phyloP scores from a whole-genome alignment of 1,139 yeast species.

The Geotrichum histeridarum region DNA sequence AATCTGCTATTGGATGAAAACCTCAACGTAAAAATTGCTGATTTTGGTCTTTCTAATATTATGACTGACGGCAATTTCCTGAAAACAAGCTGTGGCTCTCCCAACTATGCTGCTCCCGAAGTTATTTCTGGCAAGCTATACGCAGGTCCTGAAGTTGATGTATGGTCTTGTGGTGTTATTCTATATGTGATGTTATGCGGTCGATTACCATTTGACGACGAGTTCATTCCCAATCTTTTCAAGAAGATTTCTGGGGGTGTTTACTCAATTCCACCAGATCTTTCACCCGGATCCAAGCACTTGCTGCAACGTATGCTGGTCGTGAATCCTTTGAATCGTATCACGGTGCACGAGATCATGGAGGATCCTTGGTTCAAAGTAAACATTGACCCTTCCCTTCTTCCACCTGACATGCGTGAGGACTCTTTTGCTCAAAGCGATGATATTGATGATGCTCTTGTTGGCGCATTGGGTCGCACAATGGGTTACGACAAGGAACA shows the following conservation, averaged over 20 bases:
- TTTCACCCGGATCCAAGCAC: conserved; percentile 83
- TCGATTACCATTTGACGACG: conserved; percentile 95
- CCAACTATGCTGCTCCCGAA: conserved; percentile 98
- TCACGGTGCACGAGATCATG: conserved; percentile 89
- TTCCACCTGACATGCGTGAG: conserved; percentile 52
- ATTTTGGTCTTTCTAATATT: conserved; percentile 89
- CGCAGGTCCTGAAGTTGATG: conserved; percentile 98
- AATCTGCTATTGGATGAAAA: conserved; percentile 86
- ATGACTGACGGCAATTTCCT: conserved; percentile 98
- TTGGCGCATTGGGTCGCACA: conserved; percentile 70
- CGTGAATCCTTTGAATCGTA: conserved; percentile 92
- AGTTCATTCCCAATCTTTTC: conserved; percentile 91
- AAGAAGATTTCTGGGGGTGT: conserved; percentile 94
- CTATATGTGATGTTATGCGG: conserved; percentile 96
- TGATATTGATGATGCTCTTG: conserved; percentile 70
- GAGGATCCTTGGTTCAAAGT: conserved; percentile 94
- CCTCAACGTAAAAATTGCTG: conserved; percentile 91
- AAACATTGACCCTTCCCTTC: conserved; percentile 73
- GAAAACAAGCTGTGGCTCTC: conserved; percentile 95
- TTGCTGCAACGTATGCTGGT: conserved; percentile 88
- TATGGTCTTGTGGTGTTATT: conserved; percentile 97
- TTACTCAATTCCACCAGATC: conserved; percentile 83
- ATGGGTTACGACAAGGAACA: conserved; percentile 94
- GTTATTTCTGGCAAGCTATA: conserved; percentile 92
- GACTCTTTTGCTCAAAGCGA: conserved; percentile 37